Conservation (phyloP, 768 basidiomycete species). For the Trichaptum fuscoviolaceum region DNA sequence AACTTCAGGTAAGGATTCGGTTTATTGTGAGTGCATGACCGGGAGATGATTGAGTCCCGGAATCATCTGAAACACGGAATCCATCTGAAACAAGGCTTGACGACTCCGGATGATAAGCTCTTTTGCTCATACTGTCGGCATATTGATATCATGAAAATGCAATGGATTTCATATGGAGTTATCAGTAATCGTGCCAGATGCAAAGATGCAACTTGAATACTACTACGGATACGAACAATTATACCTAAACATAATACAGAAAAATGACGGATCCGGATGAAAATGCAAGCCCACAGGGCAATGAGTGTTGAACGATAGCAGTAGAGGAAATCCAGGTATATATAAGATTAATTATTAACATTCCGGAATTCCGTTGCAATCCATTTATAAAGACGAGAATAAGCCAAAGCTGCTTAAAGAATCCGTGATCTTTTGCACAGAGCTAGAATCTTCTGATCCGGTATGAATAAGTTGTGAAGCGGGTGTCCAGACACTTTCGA, state of each 20-base stretch:
- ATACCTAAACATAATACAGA: not conserved
- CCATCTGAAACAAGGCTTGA: not conserved
- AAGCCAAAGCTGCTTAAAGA: slow-evolving; percentile 1
- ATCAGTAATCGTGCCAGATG: not conserved
- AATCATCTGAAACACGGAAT: not conserved
- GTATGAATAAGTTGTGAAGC: slow-evolving; percentile 22
- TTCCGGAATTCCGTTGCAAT: not conserved
- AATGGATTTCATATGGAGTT: not conserved
- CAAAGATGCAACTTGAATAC: not conserved
- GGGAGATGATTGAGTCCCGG: not conserved
- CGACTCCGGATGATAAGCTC: not conserved
- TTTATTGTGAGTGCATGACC: too few relatives aligned
- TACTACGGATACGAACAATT: not conserved
- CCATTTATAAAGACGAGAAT: slow-evolving; percentile 4
- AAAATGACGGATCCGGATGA: not conserved
- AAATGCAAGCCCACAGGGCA: not conserved
- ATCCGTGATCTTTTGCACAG: slow-evolving; percentile 6
- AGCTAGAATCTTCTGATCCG: slow-evolving; percentile 11
- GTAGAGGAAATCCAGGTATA: not conserved
- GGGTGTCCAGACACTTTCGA: slow-evolving; percentile 47
- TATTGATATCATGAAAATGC: not conserved
- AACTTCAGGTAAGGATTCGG: too few relatives aligned
- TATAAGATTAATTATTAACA: slow-evolving; percentile 1
- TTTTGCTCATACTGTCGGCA: not conserved
- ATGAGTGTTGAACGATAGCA: not conserved